Evolutionary conservation across 2,329 filamentous ascomycete genomes (phyloP).

Genomic region (Aspergillus aculeatus): DNA sequence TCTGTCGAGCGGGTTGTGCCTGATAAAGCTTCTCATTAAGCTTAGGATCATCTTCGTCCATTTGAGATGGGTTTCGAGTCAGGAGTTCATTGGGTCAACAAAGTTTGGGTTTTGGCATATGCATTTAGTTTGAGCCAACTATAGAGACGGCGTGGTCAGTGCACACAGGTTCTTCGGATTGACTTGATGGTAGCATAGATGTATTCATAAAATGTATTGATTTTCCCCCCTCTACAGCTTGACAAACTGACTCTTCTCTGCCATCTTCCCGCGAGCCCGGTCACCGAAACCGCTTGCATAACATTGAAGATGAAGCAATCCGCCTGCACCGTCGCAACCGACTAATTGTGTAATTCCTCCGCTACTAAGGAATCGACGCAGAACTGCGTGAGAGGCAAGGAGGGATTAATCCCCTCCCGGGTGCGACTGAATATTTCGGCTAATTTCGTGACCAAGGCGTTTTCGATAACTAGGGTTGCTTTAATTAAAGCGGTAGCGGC

Average conservation of each 20-base stretch:
- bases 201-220: neutral
- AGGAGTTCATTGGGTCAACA: no score
- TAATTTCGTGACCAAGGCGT: neutral
- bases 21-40: neutral
- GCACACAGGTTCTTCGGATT: no score
- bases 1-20: neutral
- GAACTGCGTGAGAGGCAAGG: neutral
- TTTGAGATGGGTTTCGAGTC: no score
- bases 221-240: neutral
- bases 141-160: no score
- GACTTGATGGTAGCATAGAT: neutral
- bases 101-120: no score
- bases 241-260: neutral
- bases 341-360: neutral
- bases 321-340: neutral
- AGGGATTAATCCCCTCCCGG: neutral
- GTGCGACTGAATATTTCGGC: neutral
- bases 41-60: no score
- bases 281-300: neutral
- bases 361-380: neutral
- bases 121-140: no score
- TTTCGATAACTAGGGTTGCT: neutral
- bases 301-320: neutral
- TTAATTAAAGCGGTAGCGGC: neutral
- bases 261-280: neutral